phyloP scores from a whole-genome alignment of 2,329 filamentous ascomycete genomes.

The Diaporthe ampelina region DNA sequence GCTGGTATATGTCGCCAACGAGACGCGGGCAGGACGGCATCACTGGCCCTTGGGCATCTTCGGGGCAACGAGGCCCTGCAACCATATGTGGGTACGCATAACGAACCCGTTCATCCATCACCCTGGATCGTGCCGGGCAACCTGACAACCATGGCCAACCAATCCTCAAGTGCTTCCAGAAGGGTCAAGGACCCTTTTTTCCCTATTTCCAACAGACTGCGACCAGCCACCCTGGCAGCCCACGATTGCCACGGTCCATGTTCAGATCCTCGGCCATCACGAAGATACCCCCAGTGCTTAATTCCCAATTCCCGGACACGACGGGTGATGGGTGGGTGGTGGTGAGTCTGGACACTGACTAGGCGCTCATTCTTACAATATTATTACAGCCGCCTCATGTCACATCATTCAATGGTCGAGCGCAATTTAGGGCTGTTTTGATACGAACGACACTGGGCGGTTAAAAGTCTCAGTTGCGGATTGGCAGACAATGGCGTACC shows the following conservation, averaged over 20 bases:
- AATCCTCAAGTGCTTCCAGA: constrained; percentile 38
- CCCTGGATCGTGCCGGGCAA: constrained; percentile 29
- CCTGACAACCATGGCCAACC: constrained; percentile 32
- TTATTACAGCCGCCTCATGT: neutral
- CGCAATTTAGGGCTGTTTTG: constrained; percentile 26
- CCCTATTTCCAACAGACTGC: constrained; percentile 11
- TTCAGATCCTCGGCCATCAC: constrained; percentile 2
- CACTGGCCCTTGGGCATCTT: constrained; percentile 14
- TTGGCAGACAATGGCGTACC: neutral
- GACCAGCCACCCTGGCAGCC: constrained; percentile 7
- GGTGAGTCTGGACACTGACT: neutral
- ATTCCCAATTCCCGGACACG: constrained; percentile 32
- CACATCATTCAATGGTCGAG: constrained; percentile 2
- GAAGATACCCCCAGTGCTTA: constrained; percentile 9
- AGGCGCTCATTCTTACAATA: neutral
- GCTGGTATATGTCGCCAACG: constrained; percentile 30
- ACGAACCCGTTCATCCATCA: constrained; percentile 33
- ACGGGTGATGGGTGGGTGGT: neutral
- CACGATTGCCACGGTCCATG: neutral
- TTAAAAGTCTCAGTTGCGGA: neutral
- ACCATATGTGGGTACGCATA: constrained; percentile 25
- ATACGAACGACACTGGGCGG: constrained; percentile 17
- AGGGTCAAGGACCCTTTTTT: constrained; percentile 29
- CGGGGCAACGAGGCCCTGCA: constrained; percentile 24
- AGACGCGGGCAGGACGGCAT: constrained; percentile 4